Evolutionary conservation across 768 basidiomycete genomes (phyloP).

Genomic region (Tephrocybe sp.): DNA sequence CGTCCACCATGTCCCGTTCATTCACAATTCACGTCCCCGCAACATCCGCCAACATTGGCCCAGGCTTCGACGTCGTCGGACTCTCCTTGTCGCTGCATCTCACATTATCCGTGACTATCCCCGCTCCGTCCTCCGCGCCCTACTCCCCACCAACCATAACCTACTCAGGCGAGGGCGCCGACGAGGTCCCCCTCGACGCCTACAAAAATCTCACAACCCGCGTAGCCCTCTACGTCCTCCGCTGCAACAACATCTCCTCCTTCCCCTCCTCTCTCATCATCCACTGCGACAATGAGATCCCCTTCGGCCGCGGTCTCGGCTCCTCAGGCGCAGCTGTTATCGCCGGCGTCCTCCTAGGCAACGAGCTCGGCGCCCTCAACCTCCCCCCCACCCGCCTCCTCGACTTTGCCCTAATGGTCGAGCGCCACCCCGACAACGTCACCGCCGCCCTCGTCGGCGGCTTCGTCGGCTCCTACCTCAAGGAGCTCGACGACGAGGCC

Average conservation of each 20-base stretch:
- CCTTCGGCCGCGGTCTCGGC: conserved; percentile 95
- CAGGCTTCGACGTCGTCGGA: conserved; percentile 99
- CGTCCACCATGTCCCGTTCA: conserved; percentile 23
- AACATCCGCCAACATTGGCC: conserved; percentile 98
- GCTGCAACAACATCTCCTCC: conserved; percentile 71
- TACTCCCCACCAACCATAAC: conserved; percentile 56
- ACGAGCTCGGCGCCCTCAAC: conserved; percentile 73
- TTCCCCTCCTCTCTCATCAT: conserved; percentile 81
- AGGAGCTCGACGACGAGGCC: conserved; percentile 82
- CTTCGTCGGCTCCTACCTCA: conserved; percentile 94
- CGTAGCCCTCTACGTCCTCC: conserved; percentile 96
- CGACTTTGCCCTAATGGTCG: conserved; percentile 98
- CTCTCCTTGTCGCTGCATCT: conserved; percentile 89
- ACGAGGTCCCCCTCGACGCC: conserved; percentile 88
- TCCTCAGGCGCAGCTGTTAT: conserved; percentile 99
- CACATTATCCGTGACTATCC: conserved; percentile 60
- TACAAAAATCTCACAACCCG: conserved; percentile 98
- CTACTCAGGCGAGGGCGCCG: conserved; percentile 87
- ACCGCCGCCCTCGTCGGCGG: conserved; percentile 96
- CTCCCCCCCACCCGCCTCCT: conserved; percentile 75
- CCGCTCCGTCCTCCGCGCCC: conserved; percentile 20
- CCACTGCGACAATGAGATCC: conserved; percentile 88
- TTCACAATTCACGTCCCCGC: conserved; percentile 88
- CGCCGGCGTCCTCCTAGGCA: conserved; percentile 89
- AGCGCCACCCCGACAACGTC: conserved; percentile 98